Evolutionary conservation across 768 basidiomycete genomes (phyloP).

Genomic region (Arthromyces matolae): DNA sequence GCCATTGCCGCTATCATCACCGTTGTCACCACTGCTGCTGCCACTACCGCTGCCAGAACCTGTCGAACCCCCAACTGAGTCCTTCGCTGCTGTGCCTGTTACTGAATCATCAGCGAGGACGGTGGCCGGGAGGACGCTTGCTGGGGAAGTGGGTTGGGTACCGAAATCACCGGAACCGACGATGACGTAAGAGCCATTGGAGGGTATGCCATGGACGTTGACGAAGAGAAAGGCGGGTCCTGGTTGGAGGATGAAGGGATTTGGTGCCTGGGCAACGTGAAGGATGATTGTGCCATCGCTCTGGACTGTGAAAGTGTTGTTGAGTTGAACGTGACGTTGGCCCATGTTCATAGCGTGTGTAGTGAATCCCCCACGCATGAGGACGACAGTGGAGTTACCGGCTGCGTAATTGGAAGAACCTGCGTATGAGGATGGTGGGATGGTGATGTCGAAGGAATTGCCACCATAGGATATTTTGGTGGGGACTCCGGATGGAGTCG

Average conservation of each 20-base stretch:
- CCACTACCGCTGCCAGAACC: neutral
- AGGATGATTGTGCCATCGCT: no score
- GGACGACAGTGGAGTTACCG: no score
- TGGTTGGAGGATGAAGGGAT: conserved; percentile 81
- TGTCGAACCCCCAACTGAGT: neutral
- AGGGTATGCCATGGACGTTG: conserved; percentile 79
- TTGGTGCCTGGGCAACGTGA: no score
- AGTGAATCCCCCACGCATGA: no score
- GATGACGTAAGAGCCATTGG: conserved; percentile 70
- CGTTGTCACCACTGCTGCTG: neutral
- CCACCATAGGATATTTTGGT: no score
- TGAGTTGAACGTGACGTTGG: no score
- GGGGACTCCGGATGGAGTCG: no score
- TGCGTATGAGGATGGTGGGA: no score
- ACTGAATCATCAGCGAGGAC: conserved; percentile 41
- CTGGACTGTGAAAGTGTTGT: no score
- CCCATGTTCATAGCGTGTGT: no score
- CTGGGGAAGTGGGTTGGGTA: conserved; percentile 50
- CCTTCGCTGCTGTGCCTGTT: conserved; percentile 21
- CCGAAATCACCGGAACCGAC: conserved; percentile 80
- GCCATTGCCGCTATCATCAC: neutral
- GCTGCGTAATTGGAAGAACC: no score
- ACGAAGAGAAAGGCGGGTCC: conserved; percentile 84
- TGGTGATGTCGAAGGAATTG: no score
- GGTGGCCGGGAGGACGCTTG: conserved; percentile 45